A percentile compares a stretch with the other conserved stretches of the same genome.
Evolutionary conservation across 768 basidiomycete genomes (phyloP).

Genomic region (Serendipita sp.): DNA sequence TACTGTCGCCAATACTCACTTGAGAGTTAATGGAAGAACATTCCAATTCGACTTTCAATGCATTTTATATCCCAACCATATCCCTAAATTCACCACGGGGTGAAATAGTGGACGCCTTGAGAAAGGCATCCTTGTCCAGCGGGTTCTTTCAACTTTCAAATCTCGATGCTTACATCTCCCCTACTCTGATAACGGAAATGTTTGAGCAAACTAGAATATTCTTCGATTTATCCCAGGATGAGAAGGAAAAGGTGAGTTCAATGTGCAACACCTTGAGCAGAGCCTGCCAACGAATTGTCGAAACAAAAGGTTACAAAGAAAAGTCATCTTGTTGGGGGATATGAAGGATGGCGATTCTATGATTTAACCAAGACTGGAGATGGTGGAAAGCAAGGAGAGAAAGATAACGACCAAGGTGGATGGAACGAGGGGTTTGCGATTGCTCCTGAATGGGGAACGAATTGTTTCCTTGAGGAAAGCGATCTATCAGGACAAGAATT

Average conservation of each 20-base stretch:
- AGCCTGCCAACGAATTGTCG: not conserved
- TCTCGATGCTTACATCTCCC: not conserved
- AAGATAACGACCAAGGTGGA: not conserved
- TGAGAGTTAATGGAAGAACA: not conserved
- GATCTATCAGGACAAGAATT: not conserved
- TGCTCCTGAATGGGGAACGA: slow-evolving; percentile 4
- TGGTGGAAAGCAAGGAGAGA: not conserved
- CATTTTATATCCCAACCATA: not conserved
- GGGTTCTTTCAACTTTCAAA: not conserved
- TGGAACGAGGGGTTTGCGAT: slow-evolving; percentile 5
- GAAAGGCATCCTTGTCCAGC: not conserved
- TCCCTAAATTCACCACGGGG: not conserved
- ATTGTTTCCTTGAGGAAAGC: not conserved
- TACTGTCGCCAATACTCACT: not conserved
- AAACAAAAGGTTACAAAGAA: not conserved
- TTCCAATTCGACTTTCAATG: no score
- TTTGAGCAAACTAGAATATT: not conserved
- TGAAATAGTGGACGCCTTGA: not conserved
- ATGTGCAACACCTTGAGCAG: not conserved
- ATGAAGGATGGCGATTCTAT: not conserved
- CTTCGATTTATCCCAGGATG: not conserved
- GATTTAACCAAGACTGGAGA: slow-evolving; percentile 3
- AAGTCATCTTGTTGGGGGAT: slow-evolving; percentile 4
- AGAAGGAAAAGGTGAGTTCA: slow-evolving; percentile 2
- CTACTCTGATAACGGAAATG: not conserved